Evolutionary conservation across 202 grass and related monocot genomes (phyloP).

Genomic region (Panicum virgatum): DNA sequence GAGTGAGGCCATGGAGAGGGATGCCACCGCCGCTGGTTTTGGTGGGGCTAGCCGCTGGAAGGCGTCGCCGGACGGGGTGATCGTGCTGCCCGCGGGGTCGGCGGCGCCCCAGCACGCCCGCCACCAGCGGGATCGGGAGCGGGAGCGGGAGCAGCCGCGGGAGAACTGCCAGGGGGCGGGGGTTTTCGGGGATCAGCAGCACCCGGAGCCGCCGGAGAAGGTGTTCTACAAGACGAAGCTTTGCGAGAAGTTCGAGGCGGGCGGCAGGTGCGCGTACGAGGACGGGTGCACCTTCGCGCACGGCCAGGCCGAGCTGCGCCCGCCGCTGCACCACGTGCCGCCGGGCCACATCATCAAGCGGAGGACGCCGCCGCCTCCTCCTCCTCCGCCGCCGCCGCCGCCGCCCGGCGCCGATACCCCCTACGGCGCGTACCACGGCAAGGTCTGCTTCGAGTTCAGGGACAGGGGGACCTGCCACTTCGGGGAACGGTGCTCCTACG

Average conservation of each 20-base stretch:
- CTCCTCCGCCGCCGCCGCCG: neutral
- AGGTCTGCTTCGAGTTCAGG: slow-evolving; percentile 49
- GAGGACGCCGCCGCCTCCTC: neutral
- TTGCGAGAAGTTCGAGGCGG: slow-evolving; percentile 56
- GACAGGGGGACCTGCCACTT: slow-evolving; percentile 35
- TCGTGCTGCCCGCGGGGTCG: slow-evolving; percentile 42
- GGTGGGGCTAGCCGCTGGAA: neutral
- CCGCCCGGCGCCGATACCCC: neutral
- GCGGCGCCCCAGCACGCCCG: neutral
- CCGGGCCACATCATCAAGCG: neutral
- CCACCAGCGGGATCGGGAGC: neutral
- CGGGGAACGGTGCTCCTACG: slow-evolving; percentile 44
- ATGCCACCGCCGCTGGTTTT: neutral
- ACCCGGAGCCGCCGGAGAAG: slow-evolving; percentile 22
- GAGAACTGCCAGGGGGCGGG: neutral
- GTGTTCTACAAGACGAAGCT: slow-evolving; percentile 76
- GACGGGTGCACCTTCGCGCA: slow-evolving; percentile 79
- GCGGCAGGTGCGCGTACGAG: slow-evolving; percentile 42
- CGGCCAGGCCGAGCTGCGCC: slow-evolving; percentile 63
- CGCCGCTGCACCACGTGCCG: neutral
- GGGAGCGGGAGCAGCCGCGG: slow-evolving; percentile 4
- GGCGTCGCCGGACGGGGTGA: slow-evolving; percentile 25
- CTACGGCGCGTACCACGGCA: neutral
- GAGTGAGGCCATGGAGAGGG: slow-evolving; percentile 21
- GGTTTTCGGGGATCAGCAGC: neutral